phyloP scores from a whole-genome alignment of 2,329 filamentous ascomycete species.

The Venturia pyrina region DNA sequence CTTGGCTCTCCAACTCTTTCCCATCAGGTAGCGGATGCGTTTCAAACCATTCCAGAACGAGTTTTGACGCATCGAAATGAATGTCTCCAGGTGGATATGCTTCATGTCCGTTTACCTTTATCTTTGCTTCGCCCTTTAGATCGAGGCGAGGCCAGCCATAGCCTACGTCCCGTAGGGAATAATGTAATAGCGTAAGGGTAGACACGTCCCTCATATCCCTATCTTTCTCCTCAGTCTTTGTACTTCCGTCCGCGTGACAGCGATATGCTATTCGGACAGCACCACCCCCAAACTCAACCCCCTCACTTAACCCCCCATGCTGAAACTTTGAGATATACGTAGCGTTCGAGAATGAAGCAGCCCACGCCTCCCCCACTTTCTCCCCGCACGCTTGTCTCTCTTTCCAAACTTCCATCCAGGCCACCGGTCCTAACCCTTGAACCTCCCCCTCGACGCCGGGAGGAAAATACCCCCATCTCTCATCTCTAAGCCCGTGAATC shows the following conservation, averaged over 20 bases:
- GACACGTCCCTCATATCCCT: neutral
- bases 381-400: neutral
- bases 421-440: neutral
- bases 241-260: neutral
- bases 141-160: conserved; percentile 2
- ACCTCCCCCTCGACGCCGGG: neutral
- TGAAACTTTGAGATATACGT: neutral
- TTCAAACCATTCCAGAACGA: conserved; percentile 4
- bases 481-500: conserved; percentile 1
- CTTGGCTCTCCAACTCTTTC: neutral
- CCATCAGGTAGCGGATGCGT: neutral
- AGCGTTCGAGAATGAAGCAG: neutral
- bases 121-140: neutral
- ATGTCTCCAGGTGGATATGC: neutral
- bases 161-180: neutral
- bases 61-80: neutral
- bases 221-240: neutral
- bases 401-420: neutral
- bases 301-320: conserved; percentile 3
- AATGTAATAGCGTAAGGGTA: neutral
- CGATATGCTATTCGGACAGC: neutral
- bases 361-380: neutral
- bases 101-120: neutral
- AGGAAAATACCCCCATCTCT: conserved; percentile 1
- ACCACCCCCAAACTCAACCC: conserved; percentile 6